Percentiles rank a stretch among this genome's conserved stretches.
Conservation (phyloP, 129 eudicot genomes). For the Heracleum sosnowskyi region DNA sequence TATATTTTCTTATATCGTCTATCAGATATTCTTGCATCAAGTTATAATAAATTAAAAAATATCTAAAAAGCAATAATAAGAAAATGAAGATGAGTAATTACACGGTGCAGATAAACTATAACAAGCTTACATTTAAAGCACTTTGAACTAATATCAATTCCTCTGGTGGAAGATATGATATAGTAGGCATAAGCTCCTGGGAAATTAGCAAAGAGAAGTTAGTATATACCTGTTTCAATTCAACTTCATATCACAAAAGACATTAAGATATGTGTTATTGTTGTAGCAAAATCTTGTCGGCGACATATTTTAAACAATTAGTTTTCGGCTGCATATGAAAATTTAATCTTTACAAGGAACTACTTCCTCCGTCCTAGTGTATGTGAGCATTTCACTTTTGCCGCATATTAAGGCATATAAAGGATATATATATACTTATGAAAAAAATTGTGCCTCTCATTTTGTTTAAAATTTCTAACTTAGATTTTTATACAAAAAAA, state of each 20-base stretch:
- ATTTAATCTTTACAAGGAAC: not conserved
- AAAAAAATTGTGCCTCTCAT: too few relatives aligned
- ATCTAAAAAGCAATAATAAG: not conserved
- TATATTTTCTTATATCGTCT: not conserved
- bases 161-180: constrained; percentile 66
- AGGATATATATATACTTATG: too few relatives aligned
- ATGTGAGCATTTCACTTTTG: not conserved
- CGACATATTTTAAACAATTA: not conserved
- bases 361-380: not conserved
- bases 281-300: not conserved
- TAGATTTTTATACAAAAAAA: too few relatives aligned
- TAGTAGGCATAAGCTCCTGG: constrained; percentile 88
- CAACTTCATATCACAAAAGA: not conserved
- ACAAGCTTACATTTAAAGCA: constrained; percentile 66
- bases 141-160: constrained; percentile 63
- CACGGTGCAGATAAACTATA: constrained; percentile 7
- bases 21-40: not conserved
- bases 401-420: not conserved
- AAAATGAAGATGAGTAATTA: not conserved
- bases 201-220: constrained; percentile 17
- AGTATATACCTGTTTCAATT: not conserved
- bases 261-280: not conserved
- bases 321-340: not conserved
- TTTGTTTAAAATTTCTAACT: not conserved
- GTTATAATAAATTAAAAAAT: not conserved